Evolutionary conservation across 2,329 filamentous ascomycete genomes (phyloP).

Genomic region (Monilinia laxa): DNA sequence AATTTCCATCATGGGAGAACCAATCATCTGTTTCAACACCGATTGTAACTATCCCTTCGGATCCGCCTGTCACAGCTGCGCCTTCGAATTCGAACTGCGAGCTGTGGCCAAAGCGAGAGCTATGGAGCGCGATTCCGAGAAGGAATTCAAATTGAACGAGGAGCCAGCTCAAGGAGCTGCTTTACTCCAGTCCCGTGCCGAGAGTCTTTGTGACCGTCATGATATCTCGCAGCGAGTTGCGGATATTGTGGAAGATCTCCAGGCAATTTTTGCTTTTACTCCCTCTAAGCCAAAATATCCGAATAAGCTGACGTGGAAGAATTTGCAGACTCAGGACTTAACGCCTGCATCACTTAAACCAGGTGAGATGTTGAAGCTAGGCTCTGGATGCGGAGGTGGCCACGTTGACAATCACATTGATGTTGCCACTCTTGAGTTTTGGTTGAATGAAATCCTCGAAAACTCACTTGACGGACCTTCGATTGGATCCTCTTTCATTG

Average conservation of each 20-base stretch:
- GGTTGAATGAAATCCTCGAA: slow-evolving; percentile 8
- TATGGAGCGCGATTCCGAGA: no score
- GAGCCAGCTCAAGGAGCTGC: no score
- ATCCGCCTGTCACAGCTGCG: slow-evolving; percentile 22
- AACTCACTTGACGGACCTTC: slow-evolving; percentile 2
- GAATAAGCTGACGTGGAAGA: no score
- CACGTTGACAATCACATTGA: no score
- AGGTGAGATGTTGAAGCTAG: no score
- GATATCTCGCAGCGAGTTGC: background rate
- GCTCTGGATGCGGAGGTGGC: no score
- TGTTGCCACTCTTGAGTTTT: background rate
- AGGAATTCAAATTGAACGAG: no score
- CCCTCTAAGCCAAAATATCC: no score
- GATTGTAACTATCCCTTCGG: slow-evolving; percentile 28
- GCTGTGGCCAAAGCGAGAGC: no score
- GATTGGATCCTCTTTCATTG: background rate
- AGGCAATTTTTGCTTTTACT: background rate
- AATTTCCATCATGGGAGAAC: slow-evolving; percentile 1
- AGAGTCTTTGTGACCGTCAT: background rate
- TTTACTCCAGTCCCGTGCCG: no score
- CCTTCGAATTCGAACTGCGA: background rate
- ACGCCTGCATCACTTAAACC: no score
- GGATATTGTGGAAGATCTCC: background rate
- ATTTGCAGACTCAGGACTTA: no score
- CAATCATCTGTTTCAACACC: slow-evolving; percentile 25